Evolutionary conservation across 306 rosid species (phyloP).

Genomic region (Pyrus pyrifolia): DNA sequence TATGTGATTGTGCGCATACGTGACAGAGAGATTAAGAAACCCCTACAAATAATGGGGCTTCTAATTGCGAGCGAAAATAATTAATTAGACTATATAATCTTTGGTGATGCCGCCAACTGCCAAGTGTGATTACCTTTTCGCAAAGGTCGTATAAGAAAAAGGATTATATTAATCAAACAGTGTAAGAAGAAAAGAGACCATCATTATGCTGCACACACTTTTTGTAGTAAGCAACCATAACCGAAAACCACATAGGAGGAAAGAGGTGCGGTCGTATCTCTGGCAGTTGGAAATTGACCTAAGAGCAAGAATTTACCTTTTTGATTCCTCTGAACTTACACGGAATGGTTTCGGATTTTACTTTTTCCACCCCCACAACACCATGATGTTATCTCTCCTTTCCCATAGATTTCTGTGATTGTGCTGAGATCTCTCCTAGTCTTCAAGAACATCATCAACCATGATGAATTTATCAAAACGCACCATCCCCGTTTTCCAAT

Average conservation of each 20-base stretch:
- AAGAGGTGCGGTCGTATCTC: no score
- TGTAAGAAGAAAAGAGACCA: neutral
- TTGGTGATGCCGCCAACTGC: neutral
- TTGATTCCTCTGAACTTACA: no score
- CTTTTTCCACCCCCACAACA: neutral
- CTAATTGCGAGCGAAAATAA: neutral
- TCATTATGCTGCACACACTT: neutral
- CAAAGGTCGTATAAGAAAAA: neutral
- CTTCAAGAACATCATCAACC: constrained; percentile 50
- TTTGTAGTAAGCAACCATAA: neutral
- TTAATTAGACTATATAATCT: neutral
- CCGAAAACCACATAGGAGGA: neutral
- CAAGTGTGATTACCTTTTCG: neutral
- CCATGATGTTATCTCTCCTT: neutral
- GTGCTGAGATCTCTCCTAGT: constrained; percentile 37
- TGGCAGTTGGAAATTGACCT: no score
- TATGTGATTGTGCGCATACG: neutral
- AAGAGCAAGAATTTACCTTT: no score
- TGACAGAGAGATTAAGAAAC: neutral
- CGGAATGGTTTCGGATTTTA: neutral
- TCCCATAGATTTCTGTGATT: constrained; percentile 37
- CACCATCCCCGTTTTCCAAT: no score
- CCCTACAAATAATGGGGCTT: neutral
- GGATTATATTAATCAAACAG: neutral
- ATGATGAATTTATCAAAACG: constrained; percentile 28